A percentile compares a stretch with the other conserved stretches of the same genome.
Evolutionary conservation across 1,284 basidiomycete species (phyloP).

Genomic region (Leccinum subrobustum): DNA sequence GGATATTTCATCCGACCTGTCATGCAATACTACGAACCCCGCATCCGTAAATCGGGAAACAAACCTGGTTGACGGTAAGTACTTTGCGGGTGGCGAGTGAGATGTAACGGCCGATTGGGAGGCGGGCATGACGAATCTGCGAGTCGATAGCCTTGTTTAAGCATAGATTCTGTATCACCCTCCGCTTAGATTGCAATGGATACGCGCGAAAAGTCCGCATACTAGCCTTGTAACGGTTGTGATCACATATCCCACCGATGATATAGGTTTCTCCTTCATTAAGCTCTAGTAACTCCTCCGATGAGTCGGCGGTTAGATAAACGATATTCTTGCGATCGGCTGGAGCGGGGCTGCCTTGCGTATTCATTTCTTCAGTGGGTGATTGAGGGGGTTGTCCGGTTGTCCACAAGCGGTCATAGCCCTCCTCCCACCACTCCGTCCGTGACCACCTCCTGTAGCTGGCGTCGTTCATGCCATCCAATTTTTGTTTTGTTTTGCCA

Average conservation of each 20-base stretch:
- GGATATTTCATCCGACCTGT: background rate
- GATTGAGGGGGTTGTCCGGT: slow-evolving; percentile 4
- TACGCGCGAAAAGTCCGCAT: background rate
- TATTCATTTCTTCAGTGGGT: slow-evolving; percentile 6
- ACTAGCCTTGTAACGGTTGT: slow-evolving; percentile 89
- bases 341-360: slow-evolving; percentile 8
- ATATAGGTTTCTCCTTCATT: slow-evolving; percentile 88
- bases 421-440: slow-evolving; percentile 79
- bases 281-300: slow-evolving; percentile 72
- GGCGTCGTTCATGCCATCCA: slow-evolving; percentile 68
- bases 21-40: background rate
- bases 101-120: slow-evolving; percentile 91
- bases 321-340: slow-evolving; percentile 56
- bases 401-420: slow-evolving; percentile 69
- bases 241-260: slow-evolving; percentile 95
- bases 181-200: slow-evolving; percentile 1
- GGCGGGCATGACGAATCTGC: slow-evolving; percentile 80
- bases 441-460: slow-evolving; percentile 79
- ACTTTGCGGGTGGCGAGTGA: slow-evolving; percentile 89
- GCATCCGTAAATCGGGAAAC: slow-evolving; percentile 12
- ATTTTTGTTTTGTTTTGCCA: slow-evolving; percentile 64
- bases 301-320: slow-evolving; percentile 95
- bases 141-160: slow-evolving; percentile 79
- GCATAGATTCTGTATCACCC: slow-evolving; percentile 71
- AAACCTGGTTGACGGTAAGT: slow-evolving; percentile 89